phyloP scores from a whole-genome alignment of 441 rosid species.

The Eugenia klotzschiana region DNA sequence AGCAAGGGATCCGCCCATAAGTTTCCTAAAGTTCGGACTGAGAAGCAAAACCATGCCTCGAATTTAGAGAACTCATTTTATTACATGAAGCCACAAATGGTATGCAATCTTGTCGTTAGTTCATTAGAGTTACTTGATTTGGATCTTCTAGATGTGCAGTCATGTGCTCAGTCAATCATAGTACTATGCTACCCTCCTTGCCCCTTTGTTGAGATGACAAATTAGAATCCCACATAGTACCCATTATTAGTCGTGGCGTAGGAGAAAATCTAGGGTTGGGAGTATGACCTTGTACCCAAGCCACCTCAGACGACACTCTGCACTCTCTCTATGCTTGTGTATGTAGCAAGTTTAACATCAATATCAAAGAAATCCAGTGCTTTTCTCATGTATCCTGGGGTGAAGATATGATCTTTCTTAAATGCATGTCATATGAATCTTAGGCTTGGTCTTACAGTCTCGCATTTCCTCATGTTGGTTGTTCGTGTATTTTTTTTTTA shows the following conservation, averaged over 20 bases:
- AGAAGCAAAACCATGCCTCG: slow-evolving; percentile 21
- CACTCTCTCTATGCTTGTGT: background rate
- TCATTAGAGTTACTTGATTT: slow-evolving; percentile 1
- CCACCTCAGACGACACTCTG: background rate
- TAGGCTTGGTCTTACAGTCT: background rate
- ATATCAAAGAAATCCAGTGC: background rate
- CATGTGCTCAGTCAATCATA: background rate
- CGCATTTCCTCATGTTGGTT: background rate
- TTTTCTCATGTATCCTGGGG: background rate
- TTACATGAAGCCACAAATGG: slow-evolving; percentile 46
- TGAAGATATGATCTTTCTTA: background rate
- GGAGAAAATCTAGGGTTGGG: background rate
- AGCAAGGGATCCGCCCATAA: slow-evolving; percentile 12
- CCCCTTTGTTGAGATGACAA: background rate
- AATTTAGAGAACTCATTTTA: slow-evolving; percentile 20
- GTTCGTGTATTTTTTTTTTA: background rate
- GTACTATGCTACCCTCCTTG: background rate
- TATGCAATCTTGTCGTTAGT: slow-evolving; percentile 11
- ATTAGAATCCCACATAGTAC: background rate
- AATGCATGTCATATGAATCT: background rate
- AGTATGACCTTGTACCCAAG: background rate
- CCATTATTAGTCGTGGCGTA: background rate
- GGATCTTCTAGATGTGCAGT: background rate
- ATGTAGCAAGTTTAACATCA: background rate
- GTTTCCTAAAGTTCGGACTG: slow-evolving; percentile 19